Conservation (phyloP, 371 early-diverging fungal species). For the Mucor indicus region DNA sequence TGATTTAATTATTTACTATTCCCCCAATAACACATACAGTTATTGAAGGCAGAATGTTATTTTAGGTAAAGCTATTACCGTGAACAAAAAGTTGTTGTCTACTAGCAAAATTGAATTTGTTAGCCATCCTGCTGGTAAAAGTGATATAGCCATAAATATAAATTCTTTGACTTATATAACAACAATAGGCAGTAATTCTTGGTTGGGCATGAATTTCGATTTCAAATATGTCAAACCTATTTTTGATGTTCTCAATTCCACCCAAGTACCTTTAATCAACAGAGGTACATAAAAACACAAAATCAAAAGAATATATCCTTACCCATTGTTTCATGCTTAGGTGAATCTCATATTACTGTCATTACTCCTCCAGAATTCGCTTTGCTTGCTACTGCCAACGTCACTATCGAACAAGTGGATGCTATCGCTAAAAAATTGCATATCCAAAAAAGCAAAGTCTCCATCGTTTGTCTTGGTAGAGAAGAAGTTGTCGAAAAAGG, state of each 20-base stretch:
- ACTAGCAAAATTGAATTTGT: slow-evolving; percentile 47
- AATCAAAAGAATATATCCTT: not conserved
- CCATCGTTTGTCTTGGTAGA: slow-evolving; percentile 65
- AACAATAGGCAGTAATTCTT: slow-evolving; percentile 28
- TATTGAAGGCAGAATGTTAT: not conserved
- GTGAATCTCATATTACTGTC: slow-evolving; percentile 78
- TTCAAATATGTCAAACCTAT: slow-evolving; percentile 55
- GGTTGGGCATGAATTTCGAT: slow-evolving; percentile 65
- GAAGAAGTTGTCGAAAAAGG: slow-evolving; percentile 37
- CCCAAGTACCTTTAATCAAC: slow-evolving; percentile 38
- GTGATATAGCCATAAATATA: no score
- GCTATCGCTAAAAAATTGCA: slow-evolving; percentile 46
- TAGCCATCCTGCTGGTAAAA: slow-evolving; percentile 29
- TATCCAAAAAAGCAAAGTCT: slow-evolving; percentile 60
- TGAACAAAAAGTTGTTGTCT: slow-evolving; percentile 42
- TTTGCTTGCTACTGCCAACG: slow-evolving; percentile 51
- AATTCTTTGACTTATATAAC: not conserved
- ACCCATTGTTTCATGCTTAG: slow-evolving; percentile 13
- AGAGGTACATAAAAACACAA: slow-evolving; percentile 1
- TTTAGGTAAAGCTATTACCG: slow-evolving; percentile 24
- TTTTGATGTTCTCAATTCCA: slow-evolving; percentile 51
- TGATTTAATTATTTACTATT: slow-evolving; percentile 1
- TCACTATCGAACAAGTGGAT: slow-evolving; percentile 76
- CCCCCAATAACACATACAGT: not conserved
- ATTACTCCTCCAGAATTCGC: slow-evolving; percentile 74